Evolutionary conservation across 495 filamentous ascomycete species (phyloP), one percentile per base, ranked within the genome.

Genomic region (Rusavskia elegans): DNA sequence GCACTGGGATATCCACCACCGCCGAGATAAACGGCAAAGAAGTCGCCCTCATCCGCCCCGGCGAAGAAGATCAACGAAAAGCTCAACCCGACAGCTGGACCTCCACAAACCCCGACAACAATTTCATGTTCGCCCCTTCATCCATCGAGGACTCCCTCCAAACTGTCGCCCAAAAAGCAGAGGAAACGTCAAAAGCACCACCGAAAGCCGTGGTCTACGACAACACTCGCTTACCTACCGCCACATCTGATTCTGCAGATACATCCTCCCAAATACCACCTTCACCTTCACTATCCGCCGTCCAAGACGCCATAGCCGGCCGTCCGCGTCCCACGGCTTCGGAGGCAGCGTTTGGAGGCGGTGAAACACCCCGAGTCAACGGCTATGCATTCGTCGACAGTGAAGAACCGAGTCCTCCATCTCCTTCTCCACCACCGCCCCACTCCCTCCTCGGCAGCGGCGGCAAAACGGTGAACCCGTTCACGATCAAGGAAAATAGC

Each of bases 351-450:
- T 78, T 78, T 29, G 67, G 67, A 2, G 81, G 78, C n/a, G 13
- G 44, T 6, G 84, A 92, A 61, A 96, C 92, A 1, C 92, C 92
- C 0, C 75, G 87, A 2, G 86, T 97, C 0, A 87, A 87, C 51
- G 92, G 92, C 20, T 98, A 95, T 60, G 79, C 85, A 3, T 97
- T 96, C 64, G 92, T 98, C 40, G 89, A 95, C 57, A 75, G 78
- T 35, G 84, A 93, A 58, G 83, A 87, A 41, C 76, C 78, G 0
- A 67, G 70, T 8, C 53, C 61, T 10, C 59, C 46, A 21, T 42
- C 40, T 17, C 58, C 50, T 20, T 60, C 53, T 16, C 57, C 53
- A 55, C 48, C 37, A 19, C 57, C 41, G 41, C 55, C 50, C 5
- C 44, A 16, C 14, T 65, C 56, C 61, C 56, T 72, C 11, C 75